Evolutionary conservation across 2,329 filamentous ascomycete species (phyloP).

Genomic region (Phialophora expanda): DNA sequence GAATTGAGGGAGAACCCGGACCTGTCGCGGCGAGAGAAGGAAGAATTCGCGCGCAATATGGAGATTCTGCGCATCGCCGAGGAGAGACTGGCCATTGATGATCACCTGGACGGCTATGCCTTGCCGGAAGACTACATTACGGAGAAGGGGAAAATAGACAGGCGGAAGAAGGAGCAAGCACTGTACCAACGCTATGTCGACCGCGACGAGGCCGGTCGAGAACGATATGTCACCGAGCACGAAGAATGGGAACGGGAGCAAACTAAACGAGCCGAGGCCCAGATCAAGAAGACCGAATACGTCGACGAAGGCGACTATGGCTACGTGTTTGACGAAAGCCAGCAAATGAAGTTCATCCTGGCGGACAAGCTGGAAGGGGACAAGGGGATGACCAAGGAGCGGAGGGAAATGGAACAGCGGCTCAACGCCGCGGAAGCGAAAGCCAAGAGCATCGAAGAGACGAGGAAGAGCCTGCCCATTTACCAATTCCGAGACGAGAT

Average conservation of each 20-base stretch:
- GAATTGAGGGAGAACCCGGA: conserved; percentile 77
- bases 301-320: conserved; percentile 85
- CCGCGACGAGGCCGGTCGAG: conserved; percentile 81
- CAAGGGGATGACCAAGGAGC: conserved; percentile 75
- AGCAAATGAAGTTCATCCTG: conserved; percentile 83
- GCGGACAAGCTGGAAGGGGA: conserved; percentile 76
- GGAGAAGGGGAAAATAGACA: conserved; percentile 86
- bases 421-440: conserved; percentile 88
- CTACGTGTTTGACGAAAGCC: conserved; percentile 87
- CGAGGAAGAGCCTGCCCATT: conserved; percentile 85
- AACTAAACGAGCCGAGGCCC: conserved; percentile 81
- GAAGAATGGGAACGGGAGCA: conserved; percentile 97
- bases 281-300: conserved; percentile 75
- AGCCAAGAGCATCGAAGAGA: conserved; percentile 86
- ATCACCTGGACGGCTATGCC: conserved; percentile 87
- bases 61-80: conserved; percentile 82
- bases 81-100: conserved; percentile 84
- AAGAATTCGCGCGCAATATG: conserved; percentile 85
- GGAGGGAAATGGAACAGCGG: conserved; percentile 77
- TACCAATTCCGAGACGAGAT: conserved; percentile 87
- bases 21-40: conserved; percentile 78
- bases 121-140: conserved; percentile 96
- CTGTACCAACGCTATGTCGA: conserved; percentile 91
- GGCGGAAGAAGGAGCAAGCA: conserved; percentile 84
- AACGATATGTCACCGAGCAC: conserved; percentile 88